Evolutionary conservation across 768 basidiomycete genomes (phyloP).

Genomic region (Leccinellum albellum): DNA sequence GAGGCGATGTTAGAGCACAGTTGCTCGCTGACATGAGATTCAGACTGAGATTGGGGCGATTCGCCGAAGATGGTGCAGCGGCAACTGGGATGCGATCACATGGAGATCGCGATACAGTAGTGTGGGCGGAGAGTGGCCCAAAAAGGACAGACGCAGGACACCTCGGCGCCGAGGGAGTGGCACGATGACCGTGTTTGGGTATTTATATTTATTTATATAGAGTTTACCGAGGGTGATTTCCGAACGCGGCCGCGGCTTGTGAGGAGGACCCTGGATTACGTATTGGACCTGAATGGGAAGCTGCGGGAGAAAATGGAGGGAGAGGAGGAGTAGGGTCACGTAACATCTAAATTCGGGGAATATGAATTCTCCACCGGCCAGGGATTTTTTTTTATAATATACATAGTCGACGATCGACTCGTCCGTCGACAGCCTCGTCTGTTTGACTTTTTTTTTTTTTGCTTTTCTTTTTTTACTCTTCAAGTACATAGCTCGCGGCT

Average conservation of each 20-base stretch:
- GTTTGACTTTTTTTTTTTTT: conserved; percentile 26
- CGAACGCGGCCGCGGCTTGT: conserved; percentile 37
- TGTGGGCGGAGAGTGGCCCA: conserved; percentile 31
- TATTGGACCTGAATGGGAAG: conserved; percentile 25
- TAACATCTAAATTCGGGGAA: conserved; percentile 35
- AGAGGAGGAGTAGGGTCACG: conserved; percentile 28
- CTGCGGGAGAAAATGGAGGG: conserved; percentile 32
- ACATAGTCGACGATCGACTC: conserved; percentile 34
- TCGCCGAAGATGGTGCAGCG: conserved; percentile 33
- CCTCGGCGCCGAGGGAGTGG: conserved; percentile 44
- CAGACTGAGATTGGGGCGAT: conserved; percentile 29
- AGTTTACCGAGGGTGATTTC: conserved; percentile 38
- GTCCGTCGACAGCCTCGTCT: conserved; percentile 27
- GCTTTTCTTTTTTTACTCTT: conserved; percentile 29
- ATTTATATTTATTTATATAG: conserved; percentile 20
- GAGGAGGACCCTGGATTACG: conserved; percentile 34
- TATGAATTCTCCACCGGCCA: conserved; percentile 39
- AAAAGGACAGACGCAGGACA: conserved; percentile 26
- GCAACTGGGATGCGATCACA: conserved; percentile 33
- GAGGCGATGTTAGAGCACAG: conserved; percentile 16
- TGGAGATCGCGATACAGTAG: conserved; percentile 31
- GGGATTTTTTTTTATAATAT: conserved; percentile 33
- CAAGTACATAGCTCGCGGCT: conserved; percentile 30
- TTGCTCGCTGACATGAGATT: conserved; percentile 29
- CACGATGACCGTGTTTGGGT: conserved; percentile 22